A percentile compares a stretch with the other conserved stretches of the same genome.
Evolutionary conservation across 192 early-diverging fungal species (phyloP).

Genomic region (Globomyces pollinis-pini): DNA sequence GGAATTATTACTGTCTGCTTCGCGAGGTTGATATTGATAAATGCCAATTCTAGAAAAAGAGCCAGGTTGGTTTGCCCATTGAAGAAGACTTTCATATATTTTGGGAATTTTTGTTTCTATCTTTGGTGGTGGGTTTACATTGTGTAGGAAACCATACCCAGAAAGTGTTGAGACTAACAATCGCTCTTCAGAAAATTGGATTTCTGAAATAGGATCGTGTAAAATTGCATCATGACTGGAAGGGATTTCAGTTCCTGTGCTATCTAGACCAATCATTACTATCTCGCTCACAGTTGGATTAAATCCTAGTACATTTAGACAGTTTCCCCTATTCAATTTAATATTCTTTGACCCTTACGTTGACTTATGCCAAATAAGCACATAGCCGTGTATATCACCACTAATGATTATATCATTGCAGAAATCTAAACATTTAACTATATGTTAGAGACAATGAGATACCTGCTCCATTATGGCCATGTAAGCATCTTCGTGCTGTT

Average conservation of each 20-base stretch:
- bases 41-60: background rate
- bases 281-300: slow-evolving; percentile 1
- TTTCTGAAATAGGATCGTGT: slow-evolving; percentile 1
- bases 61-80: background rate
- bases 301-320: slow-evolving; percentile 15
- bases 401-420: slow-evolving; percentile 10
- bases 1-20: background rate
- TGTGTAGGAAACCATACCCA: background rate
- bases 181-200: background rate
- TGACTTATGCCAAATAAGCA: slow-evolving; percentile 27
- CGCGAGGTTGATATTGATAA: background rate
- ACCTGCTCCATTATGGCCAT: slow-evolving; percentile 21
- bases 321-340: slow-evolving; percentile 24
- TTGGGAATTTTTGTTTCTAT: background rate
- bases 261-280: background rate
- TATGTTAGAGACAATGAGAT: too few species aligned
- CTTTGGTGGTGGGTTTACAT: background rate
- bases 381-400: slow-evolving; percentile 23
- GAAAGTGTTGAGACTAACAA: slow-evolving; percentile 6
- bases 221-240: background rate
- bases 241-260: background rate
- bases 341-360: too few species aligned
- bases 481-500: slow-evolving; percentile 1
- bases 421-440: slow-evolving; percentile 34
- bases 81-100: background rate